A percentile compares a stretch with the other conserved stretches of the same genome.
Conservation (phyloP, 1,284 basidiomycete species). For the Cryptococcus deneoformans region DNA sequence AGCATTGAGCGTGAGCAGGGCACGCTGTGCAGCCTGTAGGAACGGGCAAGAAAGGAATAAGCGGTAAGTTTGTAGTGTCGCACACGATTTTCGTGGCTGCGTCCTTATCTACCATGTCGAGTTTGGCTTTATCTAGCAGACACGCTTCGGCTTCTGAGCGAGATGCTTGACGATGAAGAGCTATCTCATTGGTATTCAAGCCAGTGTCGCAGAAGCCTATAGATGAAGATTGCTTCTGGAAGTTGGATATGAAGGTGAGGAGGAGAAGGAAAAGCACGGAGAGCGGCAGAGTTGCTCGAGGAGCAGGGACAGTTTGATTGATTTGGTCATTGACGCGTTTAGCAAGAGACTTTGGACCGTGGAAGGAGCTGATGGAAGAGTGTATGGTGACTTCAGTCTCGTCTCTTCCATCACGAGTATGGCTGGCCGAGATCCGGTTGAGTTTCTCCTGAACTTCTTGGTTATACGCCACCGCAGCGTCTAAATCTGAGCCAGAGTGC, state of each 20-base stretch:
- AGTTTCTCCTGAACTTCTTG: conserved; percentile 29
- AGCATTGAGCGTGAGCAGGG: conserved; percentile 68
- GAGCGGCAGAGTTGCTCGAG: conserved; percentile 45
- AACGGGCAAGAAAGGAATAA: conserved; percentile 54
- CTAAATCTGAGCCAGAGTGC: conserved; percentile 13
- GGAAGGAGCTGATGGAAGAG: conserved; percentile 1
- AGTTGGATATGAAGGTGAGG: conserved; percentile 50
- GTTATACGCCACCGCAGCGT: conserved; percentile 33
- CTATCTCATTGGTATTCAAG: conserved; percentile 60
- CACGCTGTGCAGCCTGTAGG: conserved; percentile 68
- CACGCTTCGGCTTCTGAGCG: conserved; percentile 60
- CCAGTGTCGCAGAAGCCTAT: conserved; percentile 81
- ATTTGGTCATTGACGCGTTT: conserved; percentile 11
- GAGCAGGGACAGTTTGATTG: conserved; percentile 11
- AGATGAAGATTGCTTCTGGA: conserved; percentile 58
- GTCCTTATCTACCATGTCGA: conserved; percentile 20
- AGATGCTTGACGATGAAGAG: conserved; percentile 45
- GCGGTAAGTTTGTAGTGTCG: conserved; percentile 53
- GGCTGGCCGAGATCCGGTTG: conserved; percentile 17
- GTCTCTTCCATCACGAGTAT: conserved; percentile 1
- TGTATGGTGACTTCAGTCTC: conserved; percentile 7
- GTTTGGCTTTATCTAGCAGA: conserved; percentile 43
- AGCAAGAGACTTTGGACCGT: conserved; percentile 10
- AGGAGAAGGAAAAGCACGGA: conserved; percentile 48
- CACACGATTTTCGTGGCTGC: conserved; percentile 20